A percentile compares a stretch with the other conserved stretches of the same genome.
These are phyloP conservation scores for Aspergillus clavatus DNA, from an alignment of 2,329 filamentous ascomycete species.

Conservation along the genomic window DNA sequence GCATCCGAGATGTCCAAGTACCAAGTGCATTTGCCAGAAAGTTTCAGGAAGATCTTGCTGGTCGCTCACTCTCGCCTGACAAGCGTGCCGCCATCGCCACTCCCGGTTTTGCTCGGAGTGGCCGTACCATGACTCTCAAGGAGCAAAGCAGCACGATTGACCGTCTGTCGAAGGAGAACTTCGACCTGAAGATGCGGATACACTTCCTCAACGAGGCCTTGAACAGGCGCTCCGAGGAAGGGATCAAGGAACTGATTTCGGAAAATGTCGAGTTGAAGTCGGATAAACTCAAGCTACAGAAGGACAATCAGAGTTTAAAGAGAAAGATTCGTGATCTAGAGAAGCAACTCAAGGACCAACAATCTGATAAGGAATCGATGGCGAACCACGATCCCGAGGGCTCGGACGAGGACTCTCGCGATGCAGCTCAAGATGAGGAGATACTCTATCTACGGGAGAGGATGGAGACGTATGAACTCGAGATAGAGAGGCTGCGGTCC, in stretches of 20 bases:
- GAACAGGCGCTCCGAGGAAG: conserved; percentile 90
- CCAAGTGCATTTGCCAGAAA: conserved; percentile 83
- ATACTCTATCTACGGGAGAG: conserved; percentile 78
- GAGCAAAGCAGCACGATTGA: conserved; percentile 98
- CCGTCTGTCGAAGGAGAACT: conserved; percentile 93
- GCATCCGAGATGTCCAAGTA: conserved; percentile 84
- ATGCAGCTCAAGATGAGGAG: conserved; percentile 68
- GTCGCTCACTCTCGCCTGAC: conserved; percentile 58
- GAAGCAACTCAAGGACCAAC: conserved; percentile 62
- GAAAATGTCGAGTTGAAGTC: conserved; percentile 96
- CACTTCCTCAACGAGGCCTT: conserved; percentile 93
- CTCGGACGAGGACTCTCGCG: conserved; percentile 45
- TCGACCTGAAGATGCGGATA: conserved; percentile 93
- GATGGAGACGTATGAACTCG: conserved; percentile 74
- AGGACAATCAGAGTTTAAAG: conserved; percentile 80
- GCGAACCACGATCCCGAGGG: conserved; percentile 39
- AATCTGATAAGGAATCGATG: conserved; percentile 43
- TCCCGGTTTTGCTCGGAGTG: conserved; percentile 49
- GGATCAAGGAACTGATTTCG: conserved; percentile 95
- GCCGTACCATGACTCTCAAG: conserved; percentile 79
- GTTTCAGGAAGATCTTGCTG: conserved; percentile 65
- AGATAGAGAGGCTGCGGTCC: conserved; percentile 75
- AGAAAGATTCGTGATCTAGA: conserved; percentile 82
- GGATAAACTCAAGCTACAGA: conserved; percentile 78
- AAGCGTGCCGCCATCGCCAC: conserved; percentile 52